A percentile compares a stretch with the other conserved stretches of the same genome.
These are phyloP conservation scores for Suillus subaureus DNA, from an alignment of 768 basidiomycete genomes.

Conservation along the genomic window DNA sequence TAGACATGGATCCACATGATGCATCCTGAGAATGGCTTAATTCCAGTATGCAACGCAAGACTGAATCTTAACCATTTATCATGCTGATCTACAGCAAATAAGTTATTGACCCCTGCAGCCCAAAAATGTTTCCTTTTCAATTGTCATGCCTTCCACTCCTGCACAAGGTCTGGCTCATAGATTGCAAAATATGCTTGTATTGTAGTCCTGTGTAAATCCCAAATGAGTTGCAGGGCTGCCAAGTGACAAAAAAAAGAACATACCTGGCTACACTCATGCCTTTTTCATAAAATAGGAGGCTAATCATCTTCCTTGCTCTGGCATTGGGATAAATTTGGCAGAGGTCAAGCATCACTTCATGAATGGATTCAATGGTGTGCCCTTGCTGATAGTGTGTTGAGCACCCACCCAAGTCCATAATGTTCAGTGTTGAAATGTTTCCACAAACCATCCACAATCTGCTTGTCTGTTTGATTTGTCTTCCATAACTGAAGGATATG, in stretches of 20 bases:
- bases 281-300: neutral
- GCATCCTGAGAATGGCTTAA: too few species aligned
- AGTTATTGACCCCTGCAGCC: too few species aligned
- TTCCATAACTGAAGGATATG: neutral
- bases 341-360: neutral
- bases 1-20: too few species aligned
- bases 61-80: too few species aligned
- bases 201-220: neutral
- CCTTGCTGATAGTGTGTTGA: neutral
- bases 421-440: neutral
- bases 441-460: neutral
- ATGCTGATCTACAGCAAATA: too few species aligned
- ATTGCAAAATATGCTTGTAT: too few species aligned
- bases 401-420: neutral
- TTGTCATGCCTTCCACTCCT: too few species aligned
- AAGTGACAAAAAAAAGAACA: neutral
- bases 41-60: too few species aligned
- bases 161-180: too few species aligned
- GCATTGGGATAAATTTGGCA: neutral
- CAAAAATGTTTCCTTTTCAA: too few species aligned
- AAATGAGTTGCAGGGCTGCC: neutral
- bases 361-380: neutral
- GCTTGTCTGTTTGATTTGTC: neutral
- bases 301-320: neutral
- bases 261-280: neutral